A percentile compares a stretch with the other conserved stretches of the same genome.
Evolutionary conservation across 257 asterid species (phyloP).

Genomic region (Solanum sejunctum): DNA sequence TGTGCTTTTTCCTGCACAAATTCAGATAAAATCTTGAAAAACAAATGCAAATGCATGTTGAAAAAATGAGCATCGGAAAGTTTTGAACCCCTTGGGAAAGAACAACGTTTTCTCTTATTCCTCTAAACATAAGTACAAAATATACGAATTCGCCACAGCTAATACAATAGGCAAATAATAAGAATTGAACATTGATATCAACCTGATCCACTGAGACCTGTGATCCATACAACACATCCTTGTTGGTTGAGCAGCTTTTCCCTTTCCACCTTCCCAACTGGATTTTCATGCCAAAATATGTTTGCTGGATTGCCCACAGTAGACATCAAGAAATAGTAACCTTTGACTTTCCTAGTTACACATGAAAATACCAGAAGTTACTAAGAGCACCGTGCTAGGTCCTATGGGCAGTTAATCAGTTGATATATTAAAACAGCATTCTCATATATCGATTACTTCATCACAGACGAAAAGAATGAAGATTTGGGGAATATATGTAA

Average conservation of each 20-base stretch:
- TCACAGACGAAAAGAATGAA: conserved; percentile 5
- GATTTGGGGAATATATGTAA: not conserved
- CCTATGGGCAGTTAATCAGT: not conserved
- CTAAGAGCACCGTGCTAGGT: not conserved
- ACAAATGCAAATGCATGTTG: not conserved
- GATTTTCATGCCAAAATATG: conserved; percentile 90
- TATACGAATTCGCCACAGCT: not conserved
- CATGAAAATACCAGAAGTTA: not conserved
- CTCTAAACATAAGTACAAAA: not conserved
- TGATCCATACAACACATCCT: conserved; percentile 95
- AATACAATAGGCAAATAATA: not conserved
- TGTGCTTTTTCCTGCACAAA: conserved; percentile 75
- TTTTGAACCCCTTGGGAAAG: not conserved
- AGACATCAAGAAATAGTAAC: conserved; percentile 29
- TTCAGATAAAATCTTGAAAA: not conserved
- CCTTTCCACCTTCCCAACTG: conserved; percentile 67
- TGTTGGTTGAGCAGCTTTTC: conserved; percentile 77
- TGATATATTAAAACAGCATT: not conserved
- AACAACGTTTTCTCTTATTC: not conserved
- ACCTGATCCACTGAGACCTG: conserved; percentile 99
- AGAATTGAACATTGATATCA: not conserved
- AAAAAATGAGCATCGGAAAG: not conserved
- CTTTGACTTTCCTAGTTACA: conserved; percentile 9
- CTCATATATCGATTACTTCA: not conserved
- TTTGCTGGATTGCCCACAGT: conserved; percentile 67